These are phyloP conservation scores for Erigeron philadelphicus DNA, from an alignment of 140 eudicot genomes.

Conservation along the genomic window DNA sequence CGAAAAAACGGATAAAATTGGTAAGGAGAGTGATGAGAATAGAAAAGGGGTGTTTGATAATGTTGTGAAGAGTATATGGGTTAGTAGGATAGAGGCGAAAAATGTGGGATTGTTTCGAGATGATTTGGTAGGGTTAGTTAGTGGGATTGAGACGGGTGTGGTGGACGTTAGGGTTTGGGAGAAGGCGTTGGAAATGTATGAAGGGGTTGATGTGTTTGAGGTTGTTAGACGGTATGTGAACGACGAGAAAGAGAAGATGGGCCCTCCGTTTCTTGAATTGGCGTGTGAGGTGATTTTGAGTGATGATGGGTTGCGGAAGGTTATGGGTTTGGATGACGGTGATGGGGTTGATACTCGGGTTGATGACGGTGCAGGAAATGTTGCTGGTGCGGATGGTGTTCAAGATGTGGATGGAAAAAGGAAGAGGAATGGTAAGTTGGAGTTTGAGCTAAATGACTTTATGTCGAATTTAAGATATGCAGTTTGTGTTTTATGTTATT, in stretches of 20 bases:
- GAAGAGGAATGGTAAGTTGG: slow-evolving; percentile 26
- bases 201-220: slow-evolving; percentile 33
- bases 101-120: slow-evolving; percentile 56
- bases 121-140: slow-evolving; percentile 43
- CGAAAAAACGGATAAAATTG: background rate
- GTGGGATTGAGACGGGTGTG: slow-evolving; percentile 48
- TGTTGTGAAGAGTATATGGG: slow-evolving; percentile 60
- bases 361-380: slow-evolving; percentile 3
- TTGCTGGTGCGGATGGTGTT: background rate
- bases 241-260: slow-evolving; percentile 47
- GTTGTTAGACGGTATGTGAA: slow-evolving; percentile 39
- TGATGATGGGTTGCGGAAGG: slow-evolving; percentile 22
- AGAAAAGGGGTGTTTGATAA: slow-evolving; percentile 25
- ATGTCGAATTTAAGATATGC: too few relatives aligned
- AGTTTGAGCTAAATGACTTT: background rate
- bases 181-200: slow-evolving; percentile 32
- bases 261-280: slow-evolving; percentile 68
- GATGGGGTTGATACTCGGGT: slow-evolving; percentile 6
- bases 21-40: slow-evolving; percentile 8
- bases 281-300: slow-evolving; percentile 32
- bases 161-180: slow-evolving; percentile 36
- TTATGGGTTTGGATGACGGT: slow-evolving; percentile 31
- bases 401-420: background rate
- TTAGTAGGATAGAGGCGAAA: slow-evolving; percentile 33
- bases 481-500: too few relatives aligned